These are phyloP conservation scores for Chalciporus sp. DNA, from an alignment of 1,284 basidiomycete species.

Conservation along the genomic window DNA sequence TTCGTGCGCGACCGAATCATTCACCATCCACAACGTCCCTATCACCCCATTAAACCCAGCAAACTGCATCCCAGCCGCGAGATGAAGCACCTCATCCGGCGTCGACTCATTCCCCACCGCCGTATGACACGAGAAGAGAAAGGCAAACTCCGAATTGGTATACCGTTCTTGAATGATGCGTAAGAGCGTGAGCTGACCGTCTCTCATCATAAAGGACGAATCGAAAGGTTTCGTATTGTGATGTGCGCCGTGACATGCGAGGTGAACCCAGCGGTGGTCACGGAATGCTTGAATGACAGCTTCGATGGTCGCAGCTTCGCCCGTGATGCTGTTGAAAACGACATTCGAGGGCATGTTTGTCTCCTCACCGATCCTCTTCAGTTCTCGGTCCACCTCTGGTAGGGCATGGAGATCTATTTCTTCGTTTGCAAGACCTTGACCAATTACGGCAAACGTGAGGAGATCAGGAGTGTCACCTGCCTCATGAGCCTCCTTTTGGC, in stretches of 20 bases:
- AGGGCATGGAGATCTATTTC: not conserved
- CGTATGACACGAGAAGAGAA: conserved; percentile 1
- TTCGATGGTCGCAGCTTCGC: too few relatives aligned
- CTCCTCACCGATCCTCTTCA: not conserved
- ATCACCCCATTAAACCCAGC: not conserved
- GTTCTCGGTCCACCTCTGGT: not conserved
- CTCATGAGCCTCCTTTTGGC: not conserved
- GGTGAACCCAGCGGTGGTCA: too few relatives aligned
- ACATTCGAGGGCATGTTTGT: not conserved
- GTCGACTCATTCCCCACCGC: not conserved
- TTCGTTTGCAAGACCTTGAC: not conserved
- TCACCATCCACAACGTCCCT: not conserved
- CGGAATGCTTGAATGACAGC: too few relatives aligned
- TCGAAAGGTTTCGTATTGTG: not conserved
- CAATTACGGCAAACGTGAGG: not conserved
- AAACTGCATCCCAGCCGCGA: not conserved
- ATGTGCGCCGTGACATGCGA: not conserved
- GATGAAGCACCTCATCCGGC: not conserved
- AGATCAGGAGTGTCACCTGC: not conserved
- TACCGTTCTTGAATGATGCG: conserved; percentile 6
- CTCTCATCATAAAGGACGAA: too few relatives aligned
- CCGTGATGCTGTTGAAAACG: too few relatives aligned
- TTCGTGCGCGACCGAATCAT: not conserved
- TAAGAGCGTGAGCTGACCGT: too few relatives aligned
- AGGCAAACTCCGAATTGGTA: not conserved